Evolutionary conservation across 1,284 basidiomycete genomes (phyloP).

Genomic region (Irpex sp.): DNA sequence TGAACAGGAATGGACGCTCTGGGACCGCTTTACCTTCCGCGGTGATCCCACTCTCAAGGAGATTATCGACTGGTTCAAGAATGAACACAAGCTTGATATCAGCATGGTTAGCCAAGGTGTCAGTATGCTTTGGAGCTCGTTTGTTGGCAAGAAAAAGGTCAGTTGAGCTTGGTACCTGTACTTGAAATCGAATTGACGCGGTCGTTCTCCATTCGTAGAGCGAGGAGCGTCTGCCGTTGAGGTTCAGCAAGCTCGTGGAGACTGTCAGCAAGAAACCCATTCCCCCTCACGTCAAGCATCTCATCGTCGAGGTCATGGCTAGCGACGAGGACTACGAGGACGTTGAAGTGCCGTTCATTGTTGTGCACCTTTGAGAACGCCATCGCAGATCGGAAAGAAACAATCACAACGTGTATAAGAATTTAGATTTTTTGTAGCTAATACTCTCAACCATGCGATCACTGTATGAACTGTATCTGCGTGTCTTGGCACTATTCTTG

Average conservation of each 20-base stretch:
- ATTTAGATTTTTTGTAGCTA: constrained; percentile 8
- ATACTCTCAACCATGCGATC: constrained; percentile 1
- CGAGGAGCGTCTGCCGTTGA: constrained; percentile 85
- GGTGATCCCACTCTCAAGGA: constrained; percentile 88
- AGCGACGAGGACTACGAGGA: constrained; percentile 89
- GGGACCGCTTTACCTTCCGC: constrained; percentile 95
- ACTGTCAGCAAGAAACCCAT: constrained; percentile 92
- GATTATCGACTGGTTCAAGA: constrained; percentile 83
- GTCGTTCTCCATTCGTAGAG: constrained; percentile 44
- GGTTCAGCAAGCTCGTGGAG: constrained; percentile 89
- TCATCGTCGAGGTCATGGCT: constrained; percentile 94
- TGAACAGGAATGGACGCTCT: constrained; percentile 92
- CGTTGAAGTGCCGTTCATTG: constrained; percentile 48
- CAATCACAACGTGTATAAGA: constrained; percentile 5
- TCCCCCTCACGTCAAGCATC: constrained; percentile 73
- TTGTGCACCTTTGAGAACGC: constrained; percentile 14
- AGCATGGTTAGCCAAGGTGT: constrained; percentile 97
- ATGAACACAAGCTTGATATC: constrained; percentile 84
- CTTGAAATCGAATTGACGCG: constrained; percentile 4
- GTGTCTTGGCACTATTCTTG: not conserved
- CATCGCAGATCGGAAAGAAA: not conserved
- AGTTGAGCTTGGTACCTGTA: constrained; percentile 12
- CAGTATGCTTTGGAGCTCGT: constrained; percentile 97
- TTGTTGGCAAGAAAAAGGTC: constrained; percentile 89
- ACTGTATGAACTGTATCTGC: not conserved